Conservation (phyloP, 83 land plant species). For the Thuja plicata region DNA sequence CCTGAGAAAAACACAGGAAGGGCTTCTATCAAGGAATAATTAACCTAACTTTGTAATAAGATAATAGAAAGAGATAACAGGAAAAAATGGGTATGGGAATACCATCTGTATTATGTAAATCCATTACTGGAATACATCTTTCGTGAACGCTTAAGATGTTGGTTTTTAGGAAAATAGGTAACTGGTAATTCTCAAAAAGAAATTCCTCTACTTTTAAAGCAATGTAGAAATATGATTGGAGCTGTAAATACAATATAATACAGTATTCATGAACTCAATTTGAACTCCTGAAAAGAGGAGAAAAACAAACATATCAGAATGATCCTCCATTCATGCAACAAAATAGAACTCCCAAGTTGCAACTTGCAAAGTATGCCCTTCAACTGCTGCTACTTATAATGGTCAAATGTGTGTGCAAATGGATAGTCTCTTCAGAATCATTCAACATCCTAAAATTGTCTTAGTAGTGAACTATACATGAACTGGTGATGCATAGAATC, state of each 20-base stretch:
- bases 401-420: not conserved
- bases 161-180: not conserved
- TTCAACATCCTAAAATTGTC: not conserved
- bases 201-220: not conserved
- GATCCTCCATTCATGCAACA: not conserved
- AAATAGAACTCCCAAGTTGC: not conserved
- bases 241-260: not conserved
- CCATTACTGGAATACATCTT: not conserved
- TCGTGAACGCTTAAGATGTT: not conserved
- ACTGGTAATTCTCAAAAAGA: not conserved
- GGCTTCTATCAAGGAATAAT: not conserved
- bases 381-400: not conserved
- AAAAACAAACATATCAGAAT: not conserved
- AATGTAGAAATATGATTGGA: not conserved
- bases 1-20: not conserved
- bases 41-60: not conserved
- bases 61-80: not conserved
- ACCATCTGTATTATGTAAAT: not conserved
- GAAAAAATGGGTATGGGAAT: not conserved
- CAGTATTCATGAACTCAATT: not conserved
- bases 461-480: not conserved
- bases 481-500: not conserved
- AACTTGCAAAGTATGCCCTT: not conserved
- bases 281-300: not conserved
- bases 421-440: not conserved